These are phyloP conservation scores for Morella rubra DNA, from an alignment of 306 rosid species.

Conservation along the genomic window DNA sequence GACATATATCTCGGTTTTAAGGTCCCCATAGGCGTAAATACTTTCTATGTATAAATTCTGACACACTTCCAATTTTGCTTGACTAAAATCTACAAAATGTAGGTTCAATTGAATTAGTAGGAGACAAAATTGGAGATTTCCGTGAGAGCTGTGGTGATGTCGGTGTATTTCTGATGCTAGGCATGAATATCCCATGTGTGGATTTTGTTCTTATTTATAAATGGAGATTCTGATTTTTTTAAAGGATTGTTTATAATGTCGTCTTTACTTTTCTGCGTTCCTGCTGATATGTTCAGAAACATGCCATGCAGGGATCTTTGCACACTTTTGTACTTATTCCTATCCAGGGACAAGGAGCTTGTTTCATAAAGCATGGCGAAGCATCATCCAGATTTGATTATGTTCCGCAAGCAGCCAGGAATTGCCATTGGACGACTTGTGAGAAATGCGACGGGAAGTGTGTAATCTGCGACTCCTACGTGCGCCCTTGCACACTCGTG, in stretches of 20 bases:
- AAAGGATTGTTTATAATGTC: background rate
- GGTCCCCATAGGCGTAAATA: background rate
- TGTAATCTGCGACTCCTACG: slow-evolving; percentile 79
- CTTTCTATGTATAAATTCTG: background rate
- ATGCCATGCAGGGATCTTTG: background rate
- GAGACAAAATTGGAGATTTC: background rate
- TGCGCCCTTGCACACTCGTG: slow-evolving; percentile 89
- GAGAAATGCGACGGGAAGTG: slow-evolving; percentile 93
- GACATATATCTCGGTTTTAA: background rate
- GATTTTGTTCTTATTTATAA: background rate
- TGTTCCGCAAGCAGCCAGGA: slow-evolving; percentile 88
- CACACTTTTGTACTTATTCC: background rate
- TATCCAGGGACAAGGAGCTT: slow-evolving; percentile 28
- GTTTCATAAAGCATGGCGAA: slow-evolving; percentile 59
- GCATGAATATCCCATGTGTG: background rate
- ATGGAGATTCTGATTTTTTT: background rate
- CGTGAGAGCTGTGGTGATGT: too few species aligned
- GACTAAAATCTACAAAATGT: background rate
- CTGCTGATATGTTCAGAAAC: background rate
- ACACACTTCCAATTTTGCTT: background rate
- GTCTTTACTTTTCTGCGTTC: background rate
- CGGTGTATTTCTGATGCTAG: background rate
- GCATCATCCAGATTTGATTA: slow-evolving; percentile 85
- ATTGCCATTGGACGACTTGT: slow-evolving; percentile 80
- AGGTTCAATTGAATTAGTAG: background rate